These are phyloP conservation scores for Apiotrichum gamsii DNA, from an alignment of 1,284 basidiomycete genomes.

Conservation along the genomic window DNA sequence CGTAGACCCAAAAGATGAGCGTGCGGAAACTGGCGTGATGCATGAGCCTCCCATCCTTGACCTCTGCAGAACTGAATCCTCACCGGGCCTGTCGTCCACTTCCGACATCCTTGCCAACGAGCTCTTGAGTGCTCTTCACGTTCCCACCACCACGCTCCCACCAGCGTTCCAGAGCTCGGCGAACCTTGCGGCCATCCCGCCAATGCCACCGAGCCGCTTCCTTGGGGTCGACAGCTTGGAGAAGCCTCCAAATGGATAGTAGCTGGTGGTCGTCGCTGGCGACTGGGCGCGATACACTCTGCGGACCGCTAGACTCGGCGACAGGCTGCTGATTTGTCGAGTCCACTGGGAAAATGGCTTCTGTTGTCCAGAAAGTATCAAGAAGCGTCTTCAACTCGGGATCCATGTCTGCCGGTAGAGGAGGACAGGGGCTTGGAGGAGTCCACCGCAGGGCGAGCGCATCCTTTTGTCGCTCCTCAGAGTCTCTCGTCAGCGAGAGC, in stretches of 20 bases:
- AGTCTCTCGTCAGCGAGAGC: slow-evolving; percentile 47
- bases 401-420: slow-evolving; percentile 28
- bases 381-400: slow-evolving; percentile 22
- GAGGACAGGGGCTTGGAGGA: slow-evolving; percentile 37
- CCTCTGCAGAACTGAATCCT: no score
- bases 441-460: slow-evolving; percentile 26
- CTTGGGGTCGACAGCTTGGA: slow-evolving; percentile 64
- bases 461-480: background rate
- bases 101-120: background rate
- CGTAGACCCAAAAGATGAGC: slow-evolving; percentile 87
- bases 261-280: slow-evolving; percentile 50
- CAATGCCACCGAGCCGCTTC: slow-evolving; percentile 90
- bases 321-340: background rate
- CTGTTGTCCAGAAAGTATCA: slow-evolving; percentile 37
- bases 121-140: slow-evolving; percentile 52
- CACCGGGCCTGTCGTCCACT: slow-evolving; percentile 17
- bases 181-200: slow-evolving; percentile 84
- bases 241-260: slow-evolving; percentile 61
- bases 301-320: no score
- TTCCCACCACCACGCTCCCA: slow-evolving; percentile 62
- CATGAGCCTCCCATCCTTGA: no score
- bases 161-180: slow-evolving; percentile 72
- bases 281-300: slow-evolving; percentile 44
- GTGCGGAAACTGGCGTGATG: slow-evolving; percentile 60
- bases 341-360: slow-evolving; percentile 29